phyloP scores from a whole-genome alignment of 2,329 filamentous ascomycete species.

The Huntiella omanensis region DNA sequence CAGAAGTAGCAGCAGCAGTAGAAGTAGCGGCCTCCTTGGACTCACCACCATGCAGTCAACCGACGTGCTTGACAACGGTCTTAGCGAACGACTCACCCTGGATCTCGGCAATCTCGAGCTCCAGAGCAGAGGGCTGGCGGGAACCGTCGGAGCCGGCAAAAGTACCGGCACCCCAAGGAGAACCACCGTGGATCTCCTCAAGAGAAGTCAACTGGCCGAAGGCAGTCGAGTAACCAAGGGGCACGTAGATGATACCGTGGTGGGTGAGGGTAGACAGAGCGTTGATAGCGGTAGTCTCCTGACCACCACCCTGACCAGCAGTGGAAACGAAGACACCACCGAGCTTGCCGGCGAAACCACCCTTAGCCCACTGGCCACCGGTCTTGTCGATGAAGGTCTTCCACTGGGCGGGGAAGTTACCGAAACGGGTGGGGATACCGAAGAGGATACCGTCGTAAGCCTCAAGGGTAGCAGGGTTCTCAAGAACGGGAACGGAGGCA shows the following conservation, averaged over 20 bases:
- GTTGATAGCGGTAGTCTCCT: conserved; percentile 71
- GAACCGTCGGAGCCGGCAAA: conserved; percentile 65
- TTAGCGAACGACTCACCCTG: conserved; percentile 81
- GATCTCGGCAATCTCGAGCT: conserved; percentile 59
- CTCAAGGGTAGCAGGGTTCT: conserved; percentile 40
- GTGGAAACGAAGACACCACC: conserved; percentile 83
- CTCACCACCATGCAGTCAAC: conserved; percentile 57
- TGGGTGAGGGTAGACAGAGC: conserved; percentile 74
- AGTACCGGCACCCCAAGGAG: conserved; percentile 85
- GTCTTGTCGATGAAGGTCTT: conserved; percentile 86
- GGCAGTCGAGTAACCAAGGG: conserved; percentile 70
- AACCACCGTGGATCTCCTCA: conserved; percentile 65
- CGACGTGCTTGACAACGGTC: conserved; percentile 48
- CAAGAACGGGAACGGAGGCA: conserved; percentile 43
- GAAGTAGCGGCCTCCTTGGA: conserved; percentile 15
- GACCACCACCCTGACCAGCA: conserved; percentile 69
- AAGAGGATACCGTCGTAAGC: conserved; percentile 77
- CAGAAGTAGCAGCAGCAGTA: conserved; percentile 9
- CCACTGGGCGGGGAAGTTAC: conserved; percentile 94
- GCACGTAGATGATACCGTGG: conserved; percentile 94
- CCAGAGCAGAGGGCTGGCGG: conserved; percentile 55
- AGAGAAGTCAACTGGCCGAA: conserved; percentile 56
- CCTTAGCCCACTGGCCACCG: conserved; percentile 63
- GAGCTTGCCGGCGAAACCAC: conserved; percentile 70
- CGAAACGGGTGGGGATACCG: conserved; percentile 88